phyloP scores from a whole-genome alignment of 2,329 filamentous ascomycete genomes.

The Nectriaceae sp. region DNA sequence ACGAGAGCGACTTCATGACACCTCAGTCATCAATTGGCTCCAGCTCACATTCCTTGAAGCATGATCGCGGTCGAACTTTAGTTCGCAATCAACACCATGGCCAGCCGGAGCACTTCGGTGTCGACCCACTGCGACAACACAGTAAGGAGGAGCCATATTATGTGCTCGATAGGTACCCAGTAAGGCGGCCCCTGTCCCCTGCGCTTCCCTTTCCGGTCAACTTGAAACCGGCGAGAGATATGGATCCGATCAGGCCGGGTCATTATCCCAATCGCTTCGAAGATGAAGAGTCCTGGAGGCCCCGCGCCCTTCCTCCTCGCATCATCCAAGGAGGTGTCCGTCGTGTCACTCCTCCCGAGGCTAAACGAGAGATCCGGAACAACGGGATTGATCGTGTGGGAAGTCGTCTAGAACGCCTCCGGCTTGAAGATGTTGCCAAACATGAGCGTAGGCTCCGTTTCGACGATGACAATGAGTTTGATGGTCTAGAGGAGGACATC shows the following conservation, averaged over 20 bases:
- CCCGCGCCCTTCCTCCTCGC: conserved; percentile 10
- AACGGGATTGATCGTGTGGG: conserved; percentile 9
- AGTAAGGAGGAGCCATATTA: neutral
- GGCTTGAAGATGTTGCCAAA: conserved; percentile 10
- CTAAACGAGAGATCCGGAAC: conserved; percentile 16
- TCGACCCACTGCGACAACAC: neutral
- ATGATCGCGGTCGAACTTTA: conserved; percentile 9
- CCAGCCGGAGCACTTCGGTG: conserved; percentile 17
- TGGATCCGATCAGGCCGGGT: conserved; percentile 2
- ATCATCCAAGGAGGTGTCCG: conserved; percentile 21
- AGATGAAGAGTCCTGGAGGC: conserved; percentile 3
- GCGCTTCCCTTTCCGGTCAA: neutral
- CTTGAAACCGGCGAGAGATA: neutral
- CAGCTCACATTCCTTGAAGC: conserved; percentile 10
- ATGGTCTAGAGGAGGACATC: conserved; percentile 15
- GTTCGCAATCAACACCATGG: conserved; percentile 11
- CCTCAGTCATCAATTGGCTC: conserved; percentile 20
- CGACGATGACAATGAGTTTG: conserved; percentile 16
- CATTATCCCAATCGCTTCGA: conserved; percentile 1
- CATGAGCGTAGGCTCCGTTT: conserved; percentile 8
- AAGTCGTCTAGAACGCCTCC: conserved; percentile 16
- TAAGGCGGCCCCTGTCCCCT: neutral
- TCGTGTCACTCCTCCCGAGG: conserved; percentile 15
- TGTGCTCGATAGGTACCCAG: neutral
- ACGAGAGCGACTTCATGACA: conserved; percentile 16